Evolutionary conservation across 805 yeast species (phyloP), one percentile per base, ranked within the genome.

Genomic region (Sungouiella blattae): DNA sequence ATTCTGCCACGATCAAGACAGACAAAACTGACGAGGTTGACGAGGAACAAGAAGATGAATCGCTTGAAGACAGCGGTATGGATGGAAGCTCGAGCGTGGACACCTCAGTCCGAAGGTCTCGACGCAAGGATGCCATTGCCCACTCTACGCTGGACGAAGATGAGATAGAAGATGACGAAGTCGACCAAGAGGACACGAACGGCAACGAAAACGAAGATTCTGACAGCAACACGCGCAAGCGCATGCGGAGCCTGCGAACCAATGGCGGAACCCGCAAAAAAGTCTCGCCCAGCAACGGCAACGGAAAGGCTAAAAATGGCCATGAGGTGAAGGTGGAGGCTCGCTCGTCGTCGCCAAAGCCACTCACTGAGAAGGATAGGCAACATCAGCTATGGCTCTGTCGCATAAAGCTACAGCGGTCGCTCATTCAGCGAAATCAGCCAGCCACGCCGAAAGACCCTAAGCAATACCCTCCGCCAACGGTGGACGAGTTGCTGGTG

Each of bases 311-410:
- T 3, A 24, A 36, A 7, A 36, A 37, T 18, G 41, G 39, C 25
- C 36, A 37, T 11, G 35, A 27, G 21, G 35, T 33, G 9, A 32
- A 31, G 33, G 33, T 23, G 18, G 37, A 32, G 9, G 32, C 25
- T 12, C 32, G 33, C 13, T 22, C 30, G 20, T 25, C 44, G 15
- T 40, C 44, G 26, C 44, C 47, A 25, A 46, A 48, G 18, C 44
- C 47, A 13, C 33, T 43, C 32, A 52, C 62, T 7, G 67, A 64
- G 12, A 68, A 66, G 28, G 74, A 69, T 37, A 62, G 60, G 41
- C 64, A 63, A 34, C 70, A 67, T 31, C 72, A 67, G 47, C 56
- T 69, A 33, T 69, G 73, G 73, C 54, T 63, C 5, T 71, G 75
- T 44, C 60, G 80, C 24, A 66, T 67, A 30, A 66, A 62, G 40